Percentiles rank a stretch among this genome's conserved stretches.
phyloP scores from a whole-genome alignment of 352 stramenopile genomes.

The Globisporangium ultimum region DNA sequence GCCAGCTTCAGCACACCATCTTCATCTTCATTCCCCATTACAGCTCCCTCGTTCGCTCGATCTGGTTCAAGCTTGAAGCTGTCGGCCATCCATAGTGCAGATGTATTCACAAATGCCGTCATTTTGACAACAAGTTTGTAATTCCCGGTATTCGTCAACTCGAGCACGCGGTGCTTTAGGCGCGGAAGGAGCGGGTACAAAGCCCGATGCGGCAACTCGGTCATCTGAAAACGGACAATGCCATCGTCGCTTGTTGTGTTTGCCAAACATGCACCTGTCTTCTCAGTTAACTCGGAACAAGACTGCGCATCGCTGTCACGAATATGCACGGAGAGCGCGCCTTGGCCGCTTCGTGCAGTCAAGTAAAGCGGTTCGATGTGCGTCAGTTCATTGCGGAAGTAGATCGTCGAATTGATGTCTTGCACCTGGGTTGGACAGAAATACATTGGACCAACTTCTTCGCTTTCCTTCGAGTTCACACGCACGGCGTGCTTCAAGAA shows the following conservation, averaged over 20 bases:
- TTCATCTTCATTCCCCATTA: too few species aligned
- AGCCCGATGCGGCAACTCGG: not conserved
- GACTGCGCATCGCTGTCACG: too few species aligned
- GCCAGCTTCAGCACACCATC: not conserved
- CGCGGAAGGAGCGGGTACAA: not conserved
- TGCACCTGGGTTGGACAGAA: conserved; percentile 46
- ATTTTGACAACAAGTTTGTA: conserved; percentile 1
- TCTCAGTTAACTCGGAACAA: too few species aligned
- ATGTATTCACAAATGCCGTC: not conserved
- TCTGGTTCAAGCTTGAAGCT: not conserved
- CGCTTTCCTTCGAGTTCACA: conserved; percentile 19
- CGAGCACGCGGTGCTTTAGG: not conserved
- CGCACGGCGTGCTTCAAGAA: conserved; percentile 22
- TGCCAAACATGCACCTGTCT: not conserved
- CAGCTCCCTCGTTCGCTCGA: too few species aligned
- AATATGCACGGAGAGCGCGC: conserved; percentile 21
- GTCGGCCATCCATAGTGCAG: not conserved
- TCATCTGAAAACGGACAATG: conserved; percentile 4
- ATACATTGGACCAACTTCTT: conserved; percentile 53
- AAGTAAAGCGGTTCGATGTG: conserved; percentile 53
- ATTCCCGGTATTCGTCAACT: conserved; percentile 9
- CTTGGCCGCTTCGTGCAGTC: conserved; percentile 37
- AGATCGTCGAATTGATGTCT: conserved; percentile 29
- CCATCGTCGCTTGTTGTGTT: conserved; percentile 1
- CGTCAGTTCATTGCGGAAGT: conserved; percentile 61